These are phyloP conservation scores for Lomentospora prolificans DNA, from an alignment of 2,329 filamentous ascomycete genomes.

Conservation along the genomic window DNA sequence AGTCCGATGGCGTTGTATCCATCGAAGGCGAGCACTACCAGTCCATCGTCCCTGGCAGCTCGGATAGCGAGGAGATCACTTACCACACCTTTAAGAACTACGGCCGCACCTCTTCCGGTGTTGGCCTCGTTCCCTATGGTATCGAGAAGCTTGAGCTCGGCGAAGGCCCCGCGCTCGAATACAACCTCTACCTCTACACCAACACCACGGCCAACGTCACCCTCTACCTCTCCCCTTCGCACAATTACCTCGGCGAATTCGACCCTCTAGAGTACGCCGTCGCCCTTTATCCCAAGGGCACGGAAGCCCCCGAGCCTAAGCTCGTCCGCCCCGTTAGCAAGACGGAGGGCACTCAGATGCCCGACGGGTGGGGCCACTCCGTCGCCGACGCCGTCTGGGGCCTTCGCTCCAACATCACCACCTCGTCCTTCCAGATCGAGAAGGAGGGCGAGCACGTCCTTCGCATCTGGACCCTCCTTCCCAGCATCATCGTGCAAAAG, in stretches of 20 bases:
- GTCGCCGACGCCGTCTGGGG: conserved; percentile 39
- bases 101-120: conserved; percentile 48
- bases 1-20: conserved; percentile 47
- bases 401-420: conserved; percentile 31
- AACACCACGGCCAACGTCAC: conserved; percentile 32
- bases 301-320: conserved; percentile 20
- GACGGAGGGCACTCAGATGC: conserved; percentile 30
- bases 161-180: conserved; percentile 46
- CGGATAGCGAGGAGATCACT: conserved; percentile 19
- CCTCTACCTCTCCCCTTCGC: conserved; percentile 40
- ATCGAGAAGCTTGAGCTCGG: conserved; percentile 37
- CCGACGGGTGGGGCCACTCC: conserved; percentile 29
- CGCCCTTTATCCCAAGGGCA: conserved; percentile 30
- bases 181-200: conserved; percentile 52
- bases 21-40: conserved; percentile 46
- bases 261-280: conserved; percentile 42
- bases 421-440: conserved; percentile 29
- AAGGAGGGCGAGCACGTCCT: conserved; percentile 36
- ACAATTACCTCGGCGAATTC: conserved; percentile 41
- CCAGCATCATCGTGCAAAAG: conserved; percentile 45
- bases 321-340: conserved; percentile 30
- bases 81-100: conserved; percentile 45
- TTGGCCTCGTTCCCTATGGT: conserved; percentile 44
- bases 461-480: conserved; percentile 40
- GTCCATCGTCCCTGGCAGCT: conserved; percentile 23